Percentiles rank a stretch among this genome's conserved stretches.
Evolutionary conservation across 2,329 filamentous ascomycete genomes (phyloP).

Genomic region (Aspergillus proliferans): DNA sequence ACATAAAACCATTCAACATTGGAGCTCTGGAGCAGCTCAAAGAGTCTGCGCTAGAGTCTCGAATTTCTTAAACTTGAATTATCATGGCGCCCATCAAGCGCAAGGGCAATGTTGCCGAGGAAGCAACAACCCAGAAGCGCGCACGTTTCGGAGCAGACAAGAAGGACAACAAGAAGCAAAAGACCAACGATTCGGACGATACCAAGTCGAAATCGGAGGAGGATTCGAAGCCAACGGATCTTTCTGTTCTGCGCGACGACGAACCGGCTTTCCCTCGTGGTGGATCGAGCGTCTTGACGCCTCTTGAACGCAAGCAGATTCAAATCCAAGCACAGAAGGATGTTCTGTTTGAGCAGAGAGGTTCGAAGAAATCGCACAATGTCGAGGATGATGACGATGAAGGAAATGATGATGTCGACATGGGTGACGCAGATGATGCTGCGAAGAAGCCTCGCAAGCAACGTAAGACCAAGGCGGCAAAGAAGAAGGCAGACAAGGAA

Average conservation of each 20-base stretch:
- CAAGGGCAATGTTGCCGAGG: slow-evolving; percentile 37
- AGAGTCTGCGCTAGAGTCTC: slow-evolving; percentile 18
- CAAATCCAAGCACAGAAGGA: slow-evolving; percentile 88
- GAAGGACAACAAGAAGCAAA: slow-evolving; percentile 29
- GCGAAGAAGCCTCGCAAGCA: slow-evolving; percentile 34
- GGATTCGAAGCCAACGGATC: slow-evolving; percentile 26
- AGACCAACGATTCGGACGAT: slow-evolving; percentile 11
- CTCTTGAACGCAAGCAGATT: slow-evolving; percentile 93
- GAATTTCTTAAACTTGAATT: slow-evolving; percentile 18
- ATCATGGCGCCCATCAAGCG: slow-evolving; percentile 42
- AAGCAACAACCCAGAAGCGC: slow-evolving; percentile 33
- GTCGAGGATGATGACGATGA: slow-evolving; percentile 53
- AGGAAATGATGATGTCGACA: slow-evolving; percentile 48
- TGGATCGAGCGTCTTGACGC: slow-evolving; percentile 82
- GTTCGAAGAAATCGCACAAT: slow-evolving; percentile 45
- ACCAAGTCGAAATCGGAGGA: slow-evolving; percentile 9
- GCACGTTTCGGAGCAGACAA: slow-evolving; percentile 34
- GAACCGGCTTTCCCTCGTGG: slow-evolving; percentile 89
- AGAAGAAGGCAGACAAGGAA: slow-evolving; percentile 47
- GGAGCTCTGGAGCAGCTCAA: slow-evolving; percentile 20
- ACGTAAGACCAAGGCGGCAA: slow-evolving; percentile 41
- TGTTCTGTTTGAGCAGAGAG: slow-evolving; percentile 79
- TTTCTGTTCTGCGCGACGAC: slow-evolving; percentile 59
- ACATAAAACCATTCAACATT: slow-evolving; percentile 4
- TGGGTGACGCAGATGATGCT: slow-evolving; percentile 42